These are phyloP conservation scores for Coemansia aciculifera DNA, from an alignment of 192 early-diverging fungal genomes.

Conservation along the genomic window DNA sequence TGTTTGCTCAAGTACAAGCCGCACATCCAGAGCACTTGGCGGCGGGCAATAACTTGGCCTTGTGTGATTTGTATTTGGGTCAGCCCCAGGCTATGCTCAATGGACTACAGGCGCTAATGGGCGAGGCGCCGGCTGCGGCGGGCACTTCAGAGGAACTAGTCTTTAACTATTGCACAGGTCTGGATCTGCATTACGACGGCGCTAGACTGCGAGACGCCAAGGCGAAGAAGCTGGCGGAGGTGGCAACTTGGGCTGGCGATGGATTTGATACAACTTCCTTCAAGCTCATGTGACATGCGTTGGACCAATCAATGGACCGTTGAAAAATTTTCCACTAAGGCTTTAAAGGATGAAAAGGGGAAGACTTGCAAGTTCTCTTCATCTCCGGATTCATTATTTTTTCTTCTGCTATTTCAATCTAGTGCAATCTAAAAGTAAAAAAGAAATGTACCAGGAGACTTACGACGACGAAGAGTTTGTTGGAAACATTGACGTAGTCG, in stretches of 20 bases:
- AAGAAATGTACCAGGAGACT: slow-evolving; percentile 46
- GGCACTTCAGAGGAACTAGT: slow-evolving; percentile 45
- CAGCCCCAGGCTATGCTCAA: slow-evolving; percentile 40
- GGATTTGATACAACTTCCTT: slow-evolving; percentile 37
- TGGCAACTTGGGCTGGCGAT: slow-evolving; percentile 50
- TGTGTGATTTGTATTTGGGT: slow-evolving; percentile 52
- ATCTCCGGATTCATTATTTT: background rate
- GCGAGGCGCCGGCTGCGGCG: slow-evolving; percentile 24
- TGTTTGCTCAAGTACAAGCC: slow-evolving; percentile 16
- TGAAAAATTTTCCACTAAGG: slow-evolving; percentile 14
- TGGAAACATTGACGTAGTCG: slow-evolving; percentile 51
- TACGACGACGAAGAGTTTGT: slow-evolving; percentile 54
- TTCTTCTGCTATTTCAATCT: background rate
- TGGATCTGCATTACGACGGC: slow-evolving; percentile 50
- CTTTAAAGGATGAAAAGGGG: background rate
- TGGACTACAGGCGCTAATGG: slow-evolving; percentile 33
- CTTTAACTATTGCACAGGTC: slow-evolving; percentile 48
- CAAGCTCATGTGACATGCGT: slow-evolving; percentile 32
- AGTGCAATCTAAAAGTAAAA: background rate
- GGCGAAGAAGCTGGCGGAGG: slow-evolving; percentile 37
- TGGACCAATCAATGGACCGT: background rate
- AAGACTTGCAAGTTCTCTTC: background rate
- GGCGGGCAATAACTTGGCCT: slow-evolving; percentile 36
- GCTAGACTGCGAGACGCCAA: slow-evolving; percentile 33
- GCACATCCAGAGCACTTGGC: slow-evolving; percentile 21